Conservation (phyloP, 2,329 filamentous ascomycete genomes). For the Hypoxylon sp. region DNA sequence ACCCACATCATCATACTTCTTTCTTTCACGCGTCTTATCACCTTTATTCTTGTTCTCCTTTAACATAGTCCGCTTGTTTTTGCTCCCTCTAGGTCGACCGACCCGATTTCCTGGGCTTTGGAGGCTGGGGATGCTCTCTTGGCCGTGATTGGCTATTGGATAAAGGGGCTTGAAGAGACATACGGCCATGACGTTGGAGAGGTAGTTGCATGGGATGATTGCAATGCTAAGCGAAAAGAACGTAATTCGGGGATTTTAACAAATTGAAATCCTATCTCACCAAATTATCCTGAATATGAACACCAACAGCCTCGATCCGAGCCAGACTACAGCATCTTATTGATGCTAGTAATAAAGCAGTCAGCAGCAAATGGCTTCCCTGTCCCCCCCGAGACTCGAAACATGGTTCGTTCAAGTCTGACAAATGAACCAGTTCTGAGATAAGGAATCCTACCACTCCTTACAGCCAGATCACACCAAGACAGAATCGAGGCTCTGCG, state of each 20-base stretch:
- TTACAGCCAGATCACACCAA: background rate
- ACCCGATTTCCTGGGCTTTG: slow-evolving; percentile 40
- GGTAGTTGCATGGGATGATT: background rate
- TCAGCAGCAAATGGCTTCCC: background rate
- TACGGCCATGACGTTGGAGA: background rate
- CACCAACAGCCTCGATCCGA: background rate
- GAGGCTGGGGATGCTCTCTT: slow-evolving; percentile 1
- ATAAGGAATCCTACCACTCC: slow-evolving; percentile 6
- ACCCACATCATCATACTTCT: background rate
- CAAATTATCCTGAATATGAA: background rate
- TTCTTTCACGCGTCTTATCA: background rate
- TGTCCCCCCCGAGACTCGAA: background rate
- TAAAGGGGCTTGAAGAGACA: slow-evolving; percentile 7
- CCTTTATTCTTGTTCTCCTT: slow-evolving; percentile 12
- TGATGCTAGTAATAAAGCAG: background rate
- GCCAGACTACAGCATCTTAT: background rate
- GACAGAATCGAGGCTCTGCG: slow-evolving; percentile 13
- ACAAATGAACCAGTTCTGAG: slow-evolving; percentile 1
- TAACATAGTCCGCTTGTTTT: slow-evolving; percentile 45
- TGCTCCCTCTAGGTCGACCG: slow-evolving; percentile 47
- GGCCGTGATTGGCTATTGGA: slow-evolving; percentile 2
- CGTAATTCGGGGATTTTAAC: slow-evolving; percentile 1
- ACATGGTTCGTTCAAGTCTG: background rate
- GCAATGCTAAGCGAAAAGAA: background rate
- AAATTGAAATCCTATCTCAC: background rate